These are phyloP conservation scores for Clarireedia monteithiana DNA, from an alignment of 2,329 filamentous ascomycete genomes.

Conservation along the genomic window DNA sequence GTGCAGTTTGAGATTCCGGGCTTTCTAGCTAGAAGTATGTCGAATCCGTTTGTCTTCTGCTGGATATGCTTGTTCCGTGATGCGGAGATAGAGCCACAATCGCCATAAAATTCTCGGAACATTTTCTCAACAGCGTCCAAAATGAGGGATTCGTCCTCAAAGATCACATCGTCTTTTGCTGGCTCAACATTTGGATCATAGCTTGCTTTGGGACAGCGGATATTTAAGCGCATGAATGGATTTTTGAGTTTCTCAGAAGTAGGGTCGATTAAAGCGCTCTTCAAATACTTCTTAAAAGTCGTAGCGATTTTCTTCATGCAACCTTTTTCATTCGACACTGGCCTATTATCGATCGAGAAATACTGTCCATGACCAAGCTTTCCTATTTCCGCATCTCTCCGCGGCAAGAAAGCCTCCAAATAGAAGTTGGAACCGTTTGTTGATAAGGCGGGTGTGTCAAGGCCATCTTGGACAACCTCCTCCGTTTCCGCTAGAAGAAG, in stretches of 20 bases:
- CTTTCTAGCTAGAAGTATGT: slow-evolving; percentile 22
- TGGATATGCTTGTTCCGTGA: background rate
- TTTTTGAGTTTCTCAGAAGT: slow-evolving; percentile 33
- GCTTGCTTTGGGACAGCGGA: slow-evolving; percentile 50
- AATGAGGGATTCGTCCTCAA: slow-evolving; percentile 45
- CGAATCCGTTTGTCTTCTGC: slow-evolving; percentile 14
- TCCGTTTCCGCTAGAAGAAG: background rate
- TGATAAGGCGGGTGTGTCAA: background rate
- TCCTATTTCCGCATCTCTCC: slow-evolving; percentile 35
- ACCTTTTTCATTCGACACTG: slow-evolving; percentile 47
- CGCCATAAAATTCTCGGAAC: slow-evolving; percentile 25
- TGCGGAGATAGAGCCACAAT: background rate
- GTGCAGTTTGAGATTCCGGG: background rate
- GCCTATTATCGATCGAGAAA: slow-evolving; percentile 61
- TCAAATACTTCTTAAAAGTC: slow-evolving; percentile 45
- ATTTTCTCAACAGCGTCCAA: slow-evolving; percentile 28
- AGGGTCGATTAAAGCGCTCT: slow-evolving; percentile 20
- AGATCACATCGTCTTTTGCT: slow-evolving; percentile 64
- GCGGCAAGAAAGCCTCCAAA: slow-evolving; percentile 53
- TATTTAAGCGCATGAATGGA: slow-evolving; percentile 56
- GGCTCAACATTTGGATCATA: slow-evolving; percentile 70
- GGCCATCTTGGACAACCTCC: background rate
- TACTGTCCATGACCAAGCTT: slow-evolving; percentile 47
- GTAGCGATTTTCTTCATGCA: slow-evolving; percentile 51
- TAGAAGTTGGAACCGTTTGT: slow-evolving; percentile 28